A percentile compares a stretch with the other conserved stretches of the same genome.
These are phyloP conservation scores for Clausena lansium DNA, from an alignment of 345 rosid genomes.

Conservation along the genomic window DNA sequence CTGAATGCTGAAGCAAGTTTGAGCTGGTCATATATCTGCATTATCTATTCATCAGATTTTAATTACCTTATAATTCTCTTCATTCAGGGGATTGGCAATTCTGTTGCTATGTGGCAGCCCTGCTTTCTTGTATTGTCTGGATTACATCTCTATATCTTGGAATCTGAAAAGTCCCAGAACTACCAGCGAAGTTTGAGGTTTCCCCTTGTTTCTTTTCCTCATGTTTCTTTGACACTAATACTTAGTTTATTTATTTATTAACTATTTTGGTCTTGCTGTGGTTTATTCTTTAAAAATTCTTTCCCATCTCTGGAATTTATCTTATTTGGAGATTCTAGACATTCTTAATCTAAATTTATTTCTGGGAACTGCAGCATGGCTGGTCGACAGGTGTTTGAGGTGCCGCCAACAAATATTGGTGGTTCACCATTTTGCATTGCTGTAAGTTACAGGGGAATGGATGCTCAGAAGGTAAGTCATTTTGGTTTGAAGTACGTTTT, in stretches of 20 bases:
- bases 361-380: constrained; percentile 73
- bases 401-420: constrained; percentile 72
- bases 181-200: constrained; percentile 91
- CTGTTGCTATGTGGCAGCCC: constrained; percentile 90
- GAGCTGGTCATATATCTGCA: constrained; percentile 23
- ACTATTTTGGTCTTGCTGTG: not conserved
- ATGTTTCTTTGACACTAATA: constrained; percentile 4
- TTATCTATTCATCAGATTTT: constrained; percentile 21
- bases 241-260: not conserved
- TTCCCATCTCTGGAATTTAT: constrained; percentile 9
- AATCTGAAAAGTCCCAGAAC: constrained; percentile 74
- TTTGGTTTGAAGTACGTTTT: constrained; percentile 18
- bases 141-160: constrained; percentile 74
- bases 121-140: constrained; percentile 91
- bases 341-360: constrained; percentile 10
- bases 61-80: constrained; percentile 10
- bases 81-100: constrained; percentile 90
- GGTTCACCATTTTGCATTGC: constrained; percentile 85
- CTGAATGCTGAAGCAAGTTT: constrained; percentile 3
- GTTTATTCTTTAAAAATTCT: not conserved
- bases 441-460: constrained; percentile 72
- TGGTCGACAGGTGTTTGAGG: constrained; percentile 85
- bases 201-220: constrained; percentile 21
- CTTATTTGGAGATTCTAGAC: constrained; percentile 15
- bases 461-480: constrained; percentile 63